phyloP scores from a whole-genome alignment of 768 basidiomycete species.

The Pulveroboletus sp. region DNA sequence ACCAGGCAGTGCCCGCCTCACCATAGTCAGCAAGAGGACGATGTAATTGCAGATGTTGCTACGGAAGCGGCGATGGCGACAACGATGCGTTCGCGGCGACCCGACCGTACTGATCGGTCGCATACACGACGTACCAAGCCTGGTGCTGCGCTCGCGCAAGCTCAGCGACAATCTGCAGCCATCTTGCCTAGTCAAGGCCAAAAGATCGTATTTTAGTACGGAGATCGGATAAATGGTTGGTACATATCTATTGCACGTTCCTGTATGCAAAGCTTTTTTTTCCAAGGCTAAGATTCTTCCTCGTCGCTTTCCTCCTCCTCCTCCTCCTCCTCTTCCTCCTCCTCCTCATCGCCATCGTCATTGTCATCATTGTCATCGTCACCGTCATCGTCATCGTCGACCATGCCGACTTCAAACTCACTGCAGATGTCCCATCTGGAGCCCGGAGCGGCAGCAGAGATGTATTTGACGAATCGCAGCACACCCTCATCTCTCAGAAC shows the following conservation, averaged over 20 bases:
- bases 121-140: constrained; percentile 55
- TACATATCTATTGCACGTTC: not conserved
- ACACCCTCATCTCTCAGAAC: constrained; percentile 92
- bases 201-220: constrained; percentile 64
- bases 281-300: constrained; percentile 9
- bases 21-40: constrained; percentile 5
- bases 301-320: constrained; percentile 50
- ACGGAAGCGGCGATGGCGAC: not conserved
- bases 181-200: constrained; percentile 65
- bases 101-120: constrained; percentile 9
- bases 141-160: constrained; percentile 76
- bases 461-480: constrained; percentile 94
- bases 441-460: constrained; percentile 84
- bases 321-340: constrained; percentile 72
- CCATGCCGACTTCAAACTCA: constrained; percentile 88
- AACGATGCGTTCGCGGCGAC: constrained; percentile 3
- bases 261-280: not conserved
- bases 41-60: constrained; percentile 1
- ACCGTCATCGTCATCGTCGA: constrained; percentile 51
- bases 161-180: constrained; percentile 71
- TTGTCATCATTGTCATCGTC: constrained; percentile 39
- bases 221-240: not conserved
- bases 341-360: constrained; percentile 40
- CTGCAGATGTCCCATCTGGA: constrained; percentile 92
- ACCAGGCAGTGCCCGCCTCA: constrained; percentile 5